phyloP scores from a whole-genome alignment of 1,139 yeast genomes.

The Meyerozyma guilliermondii region DNA sequence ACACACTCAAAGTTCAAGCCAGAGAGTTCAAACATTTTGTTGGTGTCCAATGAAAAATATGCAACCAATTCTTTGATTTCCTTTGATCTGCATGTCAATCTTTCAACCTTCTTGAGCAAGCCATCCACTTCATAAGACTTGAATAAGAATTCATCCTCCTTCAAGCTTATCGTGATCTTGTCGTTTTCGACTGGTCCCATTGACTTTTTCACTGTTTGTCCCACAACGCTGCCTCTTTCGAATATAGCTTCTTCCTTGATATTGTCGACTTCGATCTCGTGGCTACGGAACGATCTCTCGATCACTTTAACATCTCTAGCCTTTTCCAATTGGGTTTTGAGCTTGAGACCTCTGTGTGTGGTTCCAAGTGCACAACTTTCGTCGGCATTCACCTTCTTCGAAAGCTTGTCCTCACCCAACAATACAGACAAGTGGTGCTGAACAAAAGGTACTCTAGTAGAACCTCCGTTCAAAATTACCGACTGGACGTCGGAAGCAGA shows the following conservation, averaged over 20 bases:
- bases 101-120: constrained; percentile 30
- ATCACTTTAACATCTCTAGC: constrained; percentile 56
- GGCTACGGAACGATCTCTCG: constrained; percentile 50
- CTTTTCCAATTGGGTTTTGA: constrained; percentile 45
- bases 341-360: constrained; percentile 68
- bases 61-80: constrained; percentile 31
- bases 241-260: constrained; percentile 34
- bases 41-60: constrained; percentile 42
- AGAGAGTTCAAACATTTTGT: constrained; percentile 45
- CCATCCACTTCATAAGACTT: constrained; percentile 30
- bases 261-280: constrained; percentile 30
- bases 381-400: constrained; percentile 94
- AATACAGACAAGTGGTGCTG: constrained; percentile 54
- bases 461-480: constrained; percentile 84
- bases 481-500: constrained; percentile 47
- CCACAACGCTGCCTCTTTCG: constrained; percentile 34
- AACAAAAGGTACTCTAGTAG: constrained; percentile 85
- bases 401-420: constrained; percentile 56
- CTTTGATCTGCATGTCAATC: constrained; percentile 40
- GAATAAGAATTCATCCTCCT: constrained; percentile 51
- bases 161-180: constrained; percentile 38
- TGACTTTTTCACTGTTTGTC: constrained; percentile 22
- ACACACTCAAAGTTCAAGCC: constrained; percentile 39
- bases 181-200: constrained; percentile 27
- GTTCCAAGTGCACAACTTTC: constrained; percentile 93